Evolutionary conservation across 805 yeast genomes (phyloP).

Genomic region (Starmerella floris): DNA sequence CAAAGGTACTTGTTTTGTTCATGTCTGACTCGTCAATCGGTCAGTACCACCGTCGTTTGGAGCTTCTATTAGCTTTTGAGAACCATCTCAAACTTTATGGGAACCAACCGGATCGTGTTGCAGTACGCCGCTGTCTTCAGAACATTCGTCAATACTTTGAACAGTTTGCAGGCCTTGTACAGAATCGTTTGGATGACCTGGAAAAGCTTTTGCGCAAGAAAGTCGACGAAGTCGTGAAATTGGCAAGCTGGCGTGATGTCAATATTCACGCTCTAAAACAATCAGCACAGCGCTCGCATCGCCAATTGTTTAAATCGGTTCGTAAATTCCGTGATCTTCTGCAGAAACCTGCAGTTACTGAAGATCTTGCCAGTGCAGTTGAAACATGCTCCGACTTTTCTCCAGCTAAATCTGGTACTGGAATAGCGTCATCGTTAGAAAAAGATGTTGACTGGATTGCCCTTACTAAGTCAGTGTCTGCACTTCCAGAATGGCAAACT

Average conservation of each 20-base stretch:
- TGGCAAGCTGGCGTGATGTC: constrained; percentile 96
- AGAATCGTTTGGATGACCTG: constrained; percentile 33
- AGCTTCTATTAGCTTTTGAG: constrained; percentile 50
- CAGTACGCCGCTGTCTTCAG: constrained; percentile 32
- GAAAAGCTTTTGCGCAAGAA: constrained; percentile 59
- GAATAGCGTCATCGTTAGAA: background rate
- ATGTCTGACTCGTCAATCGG: constrained; percentile 67
- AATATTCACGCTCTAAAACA: constrained; percentile 87
- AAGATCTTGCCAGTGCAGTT: background rate
- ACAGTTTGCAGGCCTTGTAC: constrained; percentile 47
- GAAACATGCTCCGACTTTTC: background rate
- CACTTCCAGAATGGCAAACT: constrained; percentile 33
- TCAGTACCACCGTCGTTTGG: constrained; percentile 49
- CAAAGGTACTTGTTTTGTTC: constrained; percentile 57
- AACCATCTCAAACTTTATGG: constrained; percentile 35
- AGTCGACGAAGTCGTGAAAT: constrained; percentile 64
- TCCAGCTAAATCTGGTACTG: background rate
- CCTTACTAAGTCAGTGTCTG: background rate
- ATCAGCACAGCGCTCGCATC: constrained; percentile 83
- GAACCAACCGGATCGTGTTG: constrained; percentile 2
- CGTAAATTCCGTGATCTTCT: constrained; percentile 64
- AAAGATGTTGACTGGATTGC: background rate
- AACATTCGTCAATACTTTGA: constrained; percentile 52
- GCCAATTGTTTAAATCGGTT: constrained; percentile 65
- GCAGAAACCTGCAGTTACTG: constrained; percentile 13